Percentiles rank a stretch among this genome's conserved stretches.
Conservation (phyloP, 2,329 filamentous ascomycete genomes). For the Phaeosphaeria sp. region DNA sequence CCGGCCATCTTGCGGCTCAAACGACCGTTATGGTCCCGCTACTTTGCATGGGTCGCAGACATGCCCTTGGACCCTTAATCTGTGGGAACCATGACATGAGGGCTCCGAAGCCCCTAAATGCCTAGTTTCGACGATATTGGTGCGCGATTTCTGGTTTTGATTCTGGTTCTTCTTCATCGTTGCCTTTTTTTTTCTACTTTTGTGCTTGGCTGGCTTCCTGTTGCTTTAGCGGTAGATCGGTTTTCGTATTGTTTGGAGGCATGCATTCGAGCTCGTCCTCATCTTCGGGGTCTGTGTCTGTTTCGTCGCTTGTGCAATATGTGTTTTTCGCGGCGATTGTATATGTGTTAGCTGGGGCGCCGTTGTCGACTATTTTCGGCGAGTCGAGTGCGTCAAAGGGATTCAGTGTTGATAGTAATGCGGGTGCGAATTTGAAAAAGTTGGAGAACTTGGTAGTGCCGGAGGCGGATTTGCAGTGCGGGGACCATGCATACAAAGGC, state of each 20-base stretch:
- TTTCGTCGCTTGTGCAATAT: conserved; percentile 41
- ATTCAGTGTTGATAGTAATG: background rate
- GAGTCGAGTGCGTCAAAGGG: background rate
- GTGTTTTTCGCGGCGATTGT: conserved; percentile 34
- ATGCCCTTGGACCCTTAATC: conserved; percentile 3
- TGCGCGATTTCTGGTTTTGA: background rate
- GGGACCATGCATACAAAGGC: conserved; percentile 44
- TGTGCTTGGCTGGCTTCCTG: background rate
- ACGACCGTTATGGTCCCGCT: conserved; percentile 4
- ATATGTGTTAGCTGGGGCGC: conserved; percentile 48
- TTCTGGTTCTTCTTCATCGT: no score
- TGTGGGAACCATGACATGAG: background rate
- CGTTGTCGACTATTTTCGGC: conserved; percentile 23
- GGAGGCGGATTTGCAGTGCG: conserved; percentile 47
- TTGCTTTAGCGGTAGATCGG: no score
- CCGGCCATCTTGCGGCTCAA: background rate
- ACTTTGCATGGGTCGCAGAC: background rate
- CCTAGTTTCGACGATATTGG: background rate
- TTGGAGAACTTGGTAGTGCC: conserved; percentile 50
- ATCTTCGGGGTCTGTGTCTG: conserved; percentile 18
- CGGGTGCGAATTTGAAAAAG: conserved; percentile 29
- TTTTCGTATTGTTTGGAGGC: background rate
- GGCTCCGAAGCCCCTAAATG: background rate
- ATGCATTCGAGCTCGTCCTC: background rate
- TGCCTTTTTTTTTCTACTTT: background rate